A percentile compares a stretch with the other conserved stretches of the same genome.
Conservation (phyloP, 306 rosid genomes). For the Dryas octopetala region DNA sequence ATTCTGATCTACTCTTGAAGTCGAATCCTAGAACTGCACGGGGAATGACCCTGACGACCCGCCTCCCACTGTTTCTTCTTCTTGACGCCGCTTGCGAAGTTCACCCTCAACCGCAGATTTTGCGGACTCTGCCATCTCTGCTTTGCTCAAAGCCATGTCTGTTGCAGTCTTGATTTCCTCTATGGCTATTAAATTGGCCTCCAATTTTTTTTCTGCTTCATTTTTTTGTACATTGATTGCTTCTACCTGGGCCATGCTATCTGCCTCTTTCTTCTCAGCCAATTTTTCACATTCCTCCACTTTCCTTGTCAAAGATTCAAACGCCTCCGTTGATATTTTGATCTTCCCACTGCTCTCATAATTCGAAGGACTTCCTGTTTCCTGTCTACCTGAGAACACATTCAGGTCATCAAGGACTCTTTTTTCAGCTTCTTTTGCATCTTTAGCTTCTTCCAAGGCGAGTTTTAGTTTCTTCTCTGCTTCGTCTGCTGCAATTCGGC, state of each 20-base stretch:
- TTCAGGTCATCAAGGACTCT: constrained; percentile 53
- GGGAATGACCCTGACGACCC: constrained; percentile 13
- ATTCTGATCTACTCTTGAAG: neutral
- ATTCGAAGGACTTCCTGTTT: neutral
- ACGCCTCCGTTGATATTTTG: constrained; percentile 45
- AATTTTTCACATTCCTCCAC: constrained; percentile 42
- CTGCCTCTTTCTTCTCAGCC: constrained; percentile 55
- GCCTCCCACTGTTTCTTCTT: constrained; percentile 42
- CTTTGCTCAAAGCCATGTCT: constrained; percentile 57
- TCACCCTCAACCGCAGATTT: constrained; percentile 58
- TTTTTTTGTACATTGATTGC: constrained; percentile 40
- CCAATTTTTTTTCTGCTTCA: constrained; percentile 51
- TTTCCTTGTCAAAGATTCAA: constrained; percentile 48
- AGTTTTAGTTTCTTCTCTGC: constrained; percentile 46
- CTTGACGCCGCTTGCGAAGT: constrained; percentile 46
- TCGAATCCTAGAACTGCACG: constrained; percentile 2
- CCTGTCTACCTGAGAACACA: constrained; percentile 34
- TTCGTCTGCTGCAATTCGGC: constrained; percentile 38
- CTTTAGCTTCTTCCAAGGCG: constrained; percentile 48
- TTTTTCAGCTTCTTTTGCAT: constrained; percentile 59
- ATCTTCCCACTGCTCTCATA: constrained; percentile 39
- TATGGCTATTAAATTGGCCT: constrained; percentile 57
- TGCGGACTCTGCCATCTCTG: constrained; percentile 69
- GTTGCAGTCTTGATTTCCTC: constrained; percentile 67
- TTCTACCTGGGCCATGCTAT: constrained; percentile 38